Evolutionary conservation across 257 asterid species (phyloP), one percentile per base, ranked within the genome.

Genomic region (Solanum commersonii): DNA sequence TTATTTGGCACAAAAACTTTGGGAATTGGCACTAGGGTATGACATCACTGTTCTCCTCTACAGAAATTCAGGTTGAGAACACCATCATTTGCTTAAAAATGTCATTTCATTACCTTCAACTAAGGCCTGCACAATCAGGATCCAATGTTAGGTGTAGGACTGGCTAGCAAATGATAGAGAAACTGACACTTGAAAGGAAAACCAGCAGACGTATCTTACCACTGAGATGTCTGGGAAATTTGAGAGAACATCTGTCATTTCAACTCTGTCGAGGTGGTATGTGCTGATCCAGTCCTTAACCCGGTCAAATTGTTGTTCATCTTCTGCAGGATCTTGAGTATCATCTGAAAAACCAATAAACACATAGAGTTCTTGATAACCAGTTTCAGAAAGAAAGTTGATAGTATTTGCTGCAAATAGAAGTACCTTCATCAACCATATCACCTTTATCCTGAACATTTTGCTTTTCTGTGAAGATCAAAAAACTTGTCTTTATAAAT

Each of bases 281-380:
- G 95, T 87, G 88, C 87, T 90, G 89, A 97, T 92, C 99, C 99
- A 96, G 40, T 95, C 96, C 95, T 92, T 96, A 18, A 97, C 90
- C 87, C 97, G 93, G 70, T 84, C 92, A 60, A 92, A 72, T 77
- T 95, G 99, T 81, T 92, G 96, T 90, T 93, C 96, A 89, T 96
- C 96, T 91, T 94, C 99, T 49, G 60, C 95, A 79, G 96, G 95
- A 92, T 96, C 99, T 91, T 95, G 98, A 91, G 99, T 96, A 88
- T 92, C 91, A 90, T 96, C 99, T 96, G 93, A 85, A 88, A 52
- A 65, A 18, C 59, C 85, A 84, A 90, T 42, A 44, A 56, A 71
- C 56, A 29, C 60, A 77, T 90, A 76, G 59, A 89, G 86, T 83
- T 74, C 72, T 40, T 40, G 84, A 77, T n/a, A 40, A 81, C 68